Conservation (phyloP, 1,284 basidiomycete species). For the Kalmanozyma brasiliensis region DNA sequence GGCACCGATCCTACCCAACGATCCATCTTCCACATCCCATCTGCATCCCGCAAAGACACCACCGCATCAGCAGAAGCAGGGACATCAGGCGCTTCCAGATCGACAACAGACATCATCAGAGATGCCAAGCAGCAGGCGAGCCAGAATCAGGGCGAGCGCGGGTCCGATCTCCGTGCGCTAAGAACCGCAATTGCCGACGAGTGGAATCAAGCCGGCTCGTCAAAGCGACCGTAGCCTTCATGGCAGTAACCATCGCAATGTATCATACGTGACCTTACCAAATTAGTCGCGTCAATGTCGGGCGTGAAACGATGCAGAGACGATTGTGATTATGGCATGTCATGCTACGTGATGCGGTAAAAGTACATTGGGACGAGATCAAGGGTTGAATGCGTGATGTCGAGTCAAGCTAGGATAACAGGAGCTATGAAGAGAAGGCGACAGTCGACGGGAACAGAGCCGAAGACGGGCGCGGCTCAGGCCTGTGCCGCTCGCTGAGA, state of each 20-base stretch:
- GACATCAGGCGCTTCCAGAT: slow-evolving; percentile 1
- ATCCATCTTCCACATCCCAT: slow-evolving; percentile 42
- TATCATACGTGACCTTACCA: too few relatives aligned
- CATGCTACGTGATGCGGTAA: slow-evolving; percentile 19
- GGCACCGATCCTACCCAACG: slow-evolving; percentile 26
- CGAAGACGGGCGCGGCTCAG: too few relatives aligned
- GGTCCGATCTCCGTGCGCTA: slow-evolving; percentile 27
- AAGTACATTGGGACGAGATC: slow-evolving; percentile 25
- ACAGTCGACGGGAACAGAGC: too few relatives aligned
- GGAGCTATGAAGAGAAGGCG: too few relatives aligned
- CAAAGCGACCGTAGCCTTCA: slow-evolving; percentile 8
- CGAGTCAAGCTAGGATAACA: too few relatives aligned
- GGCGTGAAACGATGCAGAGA: background rate
- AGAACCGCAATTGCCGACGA: slow-evolving; percentile 37
- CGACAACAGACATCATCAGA: slow-evolving; percentile 23
- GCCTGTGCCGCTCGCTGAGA: slow-evolving; percentile 39
- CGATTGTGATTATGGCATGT: background rate
- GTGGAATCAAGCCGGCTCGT: slow-evolving; percentile 24
- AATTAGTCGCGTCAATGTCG: too few relatives aligned
- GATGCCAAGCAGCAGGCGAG: slow-evolving; percentile 21
- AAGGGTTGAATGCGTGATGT: background rate
- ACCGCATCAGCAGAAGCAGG: background rate
- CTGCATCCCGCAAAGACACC: slow-evolving; percentile 18
- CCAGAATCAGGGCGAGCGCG: slow-evolving; percentile 20
- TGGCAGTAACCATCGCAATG: too few relatives aligned